Conservation (phyloP, 1,139 yeast species). For the Magnusiomyces ingens region DNA sequence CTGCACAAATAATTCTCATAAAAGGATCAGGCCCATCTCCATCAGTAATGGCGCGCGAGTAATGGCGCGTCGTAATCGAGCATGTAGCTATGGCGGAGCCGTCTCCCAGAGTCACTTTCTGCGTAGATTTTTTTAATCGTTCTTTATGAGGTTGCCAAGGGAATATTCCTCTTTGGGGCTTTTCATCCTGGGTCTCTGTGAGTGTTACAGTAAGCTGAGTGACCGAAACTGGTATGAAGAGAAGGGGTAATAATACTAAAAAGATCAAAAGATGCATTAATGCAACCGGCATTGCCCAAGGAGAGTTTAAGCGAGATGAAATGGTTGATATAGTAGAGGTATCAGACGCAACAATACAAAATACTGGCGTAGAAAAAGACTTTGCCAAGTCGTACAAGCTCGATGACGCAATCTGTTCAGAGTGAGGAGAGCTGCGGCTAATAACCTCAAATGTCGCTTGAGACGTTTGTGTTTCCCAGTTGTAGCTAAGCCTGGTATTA, state of each 20-base stretch:
- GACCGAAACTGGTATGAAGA: constrained; percentile 16
- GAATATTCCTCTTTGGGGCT: no score
- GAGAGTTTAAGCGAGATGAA: constrained; percentile 21
- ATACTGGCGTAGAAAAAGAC: constrained; percentile 20
- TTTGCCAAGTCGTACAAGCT: constrained; percentile 18
- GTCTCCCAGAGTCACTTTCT: no score
- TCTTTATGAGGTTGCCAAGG: no score
- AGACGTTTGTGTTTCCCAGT: neutral
- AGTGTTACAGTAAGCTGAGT: neutral
- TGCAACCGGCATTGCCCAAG: constrained; percentile 25
- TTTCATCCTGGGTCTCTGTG: no score
- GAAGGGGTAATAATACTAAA: constrained; percentile 19
- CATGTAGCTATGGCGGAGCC: no score
- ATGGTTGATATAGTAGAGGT: constrained; percentile 18
- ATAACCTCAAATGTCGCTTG: constrained; percentile 1
- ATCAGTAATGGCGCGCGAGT: neutral
- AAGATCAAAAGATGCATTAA: constrained; percentile 20
- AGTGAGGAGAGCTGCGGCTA: constrained; percentile 4
- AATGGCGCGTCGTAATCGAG: neutral
- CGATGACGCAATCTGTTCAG: constrained; percentile 1
- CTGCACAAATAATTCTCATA: constrained; percentile 1
- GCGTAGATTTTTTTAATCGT: no score
- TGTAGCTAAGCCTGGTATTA: neutral
- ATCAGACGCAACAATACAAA: constrained; percentile 20
- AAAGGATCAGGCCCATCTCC: neutral